phyloP scores from a whole-genome alignment of 495 filamentous ascomycete genomes.

The Neurospora sp. region DNA sequence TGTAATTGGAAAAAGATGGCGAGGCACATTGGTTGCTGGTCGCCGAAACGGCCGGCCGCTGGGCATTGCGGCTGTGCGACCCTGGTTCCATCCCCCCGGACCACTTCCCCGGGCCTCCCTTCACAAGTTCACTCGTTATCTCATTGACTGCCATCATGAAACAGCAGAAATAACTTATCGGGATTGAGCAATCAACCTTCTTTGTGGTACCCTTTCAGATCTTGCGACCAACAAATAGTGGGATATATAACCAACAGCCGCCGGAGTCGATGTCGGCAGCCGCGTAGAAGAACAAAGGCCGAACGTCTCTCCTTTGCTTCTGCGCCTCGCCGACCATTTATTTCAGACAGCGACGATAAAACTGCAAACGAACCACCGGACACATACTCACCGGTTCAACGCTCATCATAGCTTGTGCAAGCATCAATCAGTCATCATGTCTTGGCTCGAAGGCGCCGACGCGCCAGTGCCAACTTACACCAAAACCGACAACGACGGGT shows the following conservation, averaged over 20 bases:
- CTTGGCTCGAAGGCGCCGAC: neutral
- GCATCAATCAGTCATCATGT: neutral
- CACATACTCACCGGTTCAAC: neutral
- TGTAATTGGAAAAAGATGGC: neutral
- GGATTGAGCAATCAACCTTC: neutral
- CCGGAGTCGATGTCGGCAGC: neutral
- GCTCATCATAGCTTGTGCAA: neutral
- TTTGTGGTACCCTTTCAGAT: neutral
- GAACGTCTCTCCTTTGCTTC: neutral
- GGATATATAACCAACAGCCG: neutral
- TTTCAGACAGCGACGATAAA: neutral
- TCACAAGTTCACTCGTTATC: neutral
- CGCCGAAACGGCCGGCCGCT: neutral
- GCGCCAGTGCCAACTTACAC: slow-evolving; percentile 9
- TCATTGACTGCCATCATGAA: neutral
- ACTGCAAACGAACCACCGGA: neutral
- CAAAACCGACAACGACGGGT: neutral
- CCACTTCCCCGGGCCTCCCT: neutral
- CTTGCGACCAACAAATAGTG: neutral
- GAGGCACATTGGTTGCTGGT: neutral
- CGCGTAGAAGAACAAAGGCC: neutral
- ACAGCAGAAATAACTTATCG: neutral
- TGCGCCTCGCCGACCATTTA: neutral
- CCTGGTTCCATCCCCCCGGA: neutral
- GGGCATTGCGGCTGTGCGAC: neutral